Conservation (phyloP, 2,329 filamentous ascomycete genomes). For the Fusarium duplospermum region DNA sequence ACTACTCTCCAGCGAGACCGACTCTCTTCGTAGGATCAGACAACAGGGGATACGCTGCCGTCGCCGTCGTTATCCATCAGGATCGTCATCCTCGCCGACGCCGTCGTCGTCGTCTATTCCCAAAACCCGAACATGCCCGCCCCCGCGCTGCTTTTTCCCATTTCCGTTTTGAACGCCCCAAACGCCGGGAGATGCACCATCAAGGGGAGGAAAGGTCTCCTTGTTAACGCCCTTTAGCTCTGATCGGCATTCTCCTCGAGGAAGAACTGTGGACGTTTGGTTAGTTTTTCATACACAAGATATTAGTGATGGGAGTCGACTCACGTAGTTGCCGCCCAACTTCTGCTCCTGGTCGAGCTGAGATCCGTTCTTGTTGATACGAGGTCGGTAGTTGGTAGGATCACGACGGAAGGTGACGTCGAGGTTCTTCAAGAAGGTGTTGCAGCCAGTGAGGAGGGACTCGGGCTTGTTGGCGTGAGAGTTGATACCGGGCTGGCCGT, state of each 20-base stretch:
- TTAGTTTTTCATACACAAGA: constrained; percentile 18
- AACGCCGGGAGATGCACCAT: constrained; percentile 58
- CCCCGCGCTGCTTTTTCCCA: constrained; percentile 45
- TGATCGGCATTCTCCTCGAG: constrained; percentile 77
- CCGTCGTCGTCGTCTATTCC: constrained; percentile 60
- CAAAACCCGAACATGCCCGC: constrained; percentile 39
- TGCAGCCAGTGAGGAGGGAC: constrained; percentile 94
- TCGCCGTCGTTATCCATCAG: constrained; percentile 70
- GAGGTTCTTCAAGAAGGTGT: constrained; percentile 94
- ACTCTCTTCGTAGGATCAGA: constrained; percentile 64
- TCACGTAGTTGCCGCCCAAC: constrained; percentile 87
- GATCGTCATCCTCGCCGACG: constrained; percentile 72
- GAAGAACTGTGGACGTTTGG: constrained; percentile 78
- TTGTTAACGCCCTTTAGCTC: constrained; percentile 60
- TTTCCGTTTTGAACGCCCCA: constrained; percentile 62
- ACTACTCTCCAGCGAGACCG: constrained; percentile 9
- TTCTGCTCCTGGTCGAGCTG: constrained; percentile 99
- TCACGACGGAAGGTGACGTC: constrained; percentile 99
- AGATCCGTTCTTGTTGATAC: constrained; percentile 97
- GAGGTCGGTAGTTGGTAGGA: constrained; percentile 92
- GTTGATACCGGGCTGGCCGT: constrained; percentile 89
- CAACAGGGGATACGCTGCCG: constrained; percentile 75
- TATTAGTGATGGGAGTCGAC: constrained; percentile 49
- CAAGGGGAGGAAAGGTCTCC: constrained; percentile 47
- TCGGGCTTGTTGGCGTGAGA: constrained; percentile 91